Evolutionary conservation across 257 asterid genomes (phyloP).

Genomic region (Plantago ovata): DNA sequence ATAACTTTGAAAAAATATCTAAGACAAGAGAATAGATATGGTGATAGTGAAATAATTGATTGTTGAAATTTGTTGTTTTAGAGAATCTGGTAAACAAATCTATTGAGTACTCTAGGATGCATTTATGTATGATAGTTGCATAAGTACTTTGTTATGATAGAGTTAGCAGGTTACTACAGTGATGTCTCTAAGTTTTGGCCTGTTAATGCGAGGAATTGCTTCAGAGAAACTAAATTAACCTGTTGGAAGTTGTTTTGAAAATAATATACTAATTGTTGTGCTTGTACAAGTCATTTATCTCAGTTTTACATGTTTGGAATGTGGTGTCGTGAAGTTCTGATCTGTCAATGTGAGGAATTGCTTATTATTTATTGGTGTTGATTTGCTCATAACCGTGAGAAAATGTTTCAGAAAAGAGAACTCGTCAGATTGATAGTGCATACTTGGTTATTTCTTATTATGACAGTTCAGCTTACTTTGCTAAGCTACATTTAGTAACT

Average conservation of each 20-base stretch:
- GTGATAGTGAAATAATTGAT: background rate
- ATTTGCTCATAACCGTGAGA: too few species aligned
- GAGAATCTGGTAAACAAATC: background rate
- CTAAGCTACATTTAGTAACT: too few species aligned
- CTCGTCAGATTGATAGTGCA: too few species aligned
- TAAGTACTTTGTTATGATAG: too few species aligned
- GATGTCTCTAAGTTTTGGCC: background rate
- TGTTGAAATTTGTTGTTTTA: slow-evolving; percentile 1
- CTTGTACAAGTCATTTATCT: slow-evolving; percentile 5
- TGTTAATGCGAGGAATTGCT: slow-evolving; percentile 7
- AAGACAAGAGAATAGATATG: background rate
- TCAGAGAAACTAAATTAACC: background rate
- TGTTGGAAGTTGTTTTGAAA: slow-evolving; percentile 6
- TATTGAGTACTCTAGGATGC: too few species aligned
- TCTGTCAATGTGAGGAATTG: too few species aligned
- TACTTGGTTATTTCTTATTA: too few species aligned
- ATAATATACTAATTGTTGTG: slow-evolving; percentile 8
- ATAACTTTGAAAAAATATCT: background rate
- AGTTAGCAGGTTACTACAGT: too few species aligned
- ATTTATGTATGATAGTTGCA: background rate
- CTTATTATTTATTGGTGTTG: too few species aligned
- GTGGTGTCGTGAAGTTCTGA: too few species aligned
- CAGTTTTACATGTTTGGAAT: background rate
- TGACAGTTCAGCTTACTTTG: too few species aligned
- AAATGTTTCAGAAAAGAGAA: too few species aligned